phyloP scores from a whole-genome alignment of 306 rosid species.

The Elaeagnus macrophylla region DNA sequence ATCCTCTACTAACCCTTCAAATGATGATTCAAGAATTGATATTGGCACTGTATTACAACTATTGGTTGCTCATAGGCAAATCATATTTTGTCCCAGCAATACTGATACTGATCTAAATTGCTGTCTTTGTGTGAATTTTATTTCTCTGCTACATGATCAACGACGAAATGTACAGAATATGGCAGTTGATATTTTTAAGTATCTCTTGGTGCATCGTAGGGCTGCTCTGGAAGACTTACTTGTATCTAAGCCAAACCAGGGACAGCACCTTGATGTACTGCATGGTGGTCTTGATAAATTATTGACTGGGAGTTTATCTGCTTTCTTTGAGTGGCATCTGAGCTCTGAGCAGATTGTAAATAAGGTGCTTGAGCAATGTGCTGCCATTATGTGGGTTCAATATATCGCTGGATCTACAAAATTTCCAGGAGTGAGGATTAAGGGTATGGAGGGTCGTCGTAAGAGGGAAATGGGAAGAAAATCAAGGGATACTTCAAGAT shows the following conservation, averaged over 20 bases:
- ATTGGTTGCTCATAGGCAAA: slow-evolving; percentile 76
- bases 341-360: slow-evolving; percentile 53
- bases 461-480: slow-evolving; percentile 87
- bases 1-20: slow-evolving; percentile 32
- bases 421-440: slow-evolving; percentile 95
- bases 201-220: slow-evolving; percentile 93
- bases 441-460: slow-evolving; percentile 91
- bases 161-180: slow-evolving; percentile 70
- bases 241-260: slow-evolving; percentile 81
- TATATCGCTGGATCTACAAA: slow-evolving; percentile 82
- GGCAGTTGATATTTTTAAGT: slow-evolving; percentile 80
- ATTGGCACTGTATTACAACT: slow-evolving; percentile 77
- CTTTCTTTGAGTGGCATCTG: slow-evolving; percentile 83
- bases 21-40: slow-evolving; percentile 67
- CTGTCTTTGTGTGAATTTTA: slow-evolving; percentile 83
- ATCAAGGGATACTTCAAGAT: slow-evolving; percentile 67
- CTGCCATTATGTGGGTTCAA: slow-evolving; percentile 94
- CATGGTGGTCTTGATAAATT: slow-evolving; percentile 92
- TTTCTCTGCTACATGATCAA: slow-evolving; percentile 67
- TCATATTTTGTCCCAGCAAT: slow-evolving; percentile 92
- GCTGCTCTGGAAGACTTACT: slow-evolving; percentile 81
- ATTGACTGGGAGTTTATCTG: slow-evolving; percentile 64
- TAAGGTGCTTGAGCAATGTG: slow-evolving; percentile 86
- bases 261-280: slow-evolving; percentile 69
- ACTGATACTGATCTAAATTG: slow-evolving; percentile 88